Evolutionary conservation across 345 rosid species (phyloP), one percentile per base, ranked within the genome.

Genomic region (Pseudoturritis turrita): DNA sequence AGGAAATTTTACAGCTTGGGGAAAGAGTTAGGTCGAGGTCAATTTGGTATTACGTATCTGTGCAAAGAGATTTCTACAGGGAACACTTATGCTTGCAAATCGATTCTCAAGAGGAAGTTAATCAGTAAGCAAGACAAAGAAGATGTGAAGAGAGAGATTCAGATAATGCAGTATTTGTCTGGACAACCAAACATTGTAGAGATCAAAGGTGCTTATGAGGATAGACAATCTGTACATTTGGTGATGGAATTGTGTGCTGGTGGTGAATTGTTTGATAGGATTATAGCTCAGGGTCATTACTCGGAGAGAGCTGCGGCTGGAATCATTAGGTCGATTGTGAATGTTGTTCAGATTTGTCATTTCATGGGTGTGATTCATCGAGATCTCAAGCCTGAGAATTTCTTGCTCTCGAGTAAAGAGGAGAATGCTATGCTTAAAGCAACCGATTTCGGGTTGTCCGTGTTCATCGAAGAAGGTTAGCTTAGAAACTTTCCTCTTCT

Each of bases 191-290:
- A 88, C 26, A 87, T 88, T 56, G 96, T 92, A 22, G 92, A 89
- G 65, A 86, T 92, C 64, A 84, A 77, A 70, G 98, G 92, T 56
- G 87, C 90, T 71, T 86, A 73, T 60, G 96, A 89, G 68, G 98
- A 92, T 71, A 81, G 76, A 62, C 85, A 84, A 52, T 85, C 90
- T 43, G 83, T 89, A 18, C 98, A 92, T 78, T 78, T 92, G 39
- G 95, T 89, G 45, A 91, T 91, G 97, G 97, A 89, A 60, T 77
- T 91, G 70, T 91, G 97, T 70, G 88, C 94, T 53, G 98, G 97
- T 11, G 96, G 97, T 44, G 97, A 91, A 83, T 82, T 91, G 33
- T 91, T 91, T 25, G 96, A 92, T 80, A 77, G 90, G 75, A 91
- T 89, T 51, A 85, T 86, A 62, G 89, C 87, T 37, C 81, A 83